phyloP scores from a whole-genome alignment of 345 rosid genomes.

The Gossypium raimondii region DNA sequence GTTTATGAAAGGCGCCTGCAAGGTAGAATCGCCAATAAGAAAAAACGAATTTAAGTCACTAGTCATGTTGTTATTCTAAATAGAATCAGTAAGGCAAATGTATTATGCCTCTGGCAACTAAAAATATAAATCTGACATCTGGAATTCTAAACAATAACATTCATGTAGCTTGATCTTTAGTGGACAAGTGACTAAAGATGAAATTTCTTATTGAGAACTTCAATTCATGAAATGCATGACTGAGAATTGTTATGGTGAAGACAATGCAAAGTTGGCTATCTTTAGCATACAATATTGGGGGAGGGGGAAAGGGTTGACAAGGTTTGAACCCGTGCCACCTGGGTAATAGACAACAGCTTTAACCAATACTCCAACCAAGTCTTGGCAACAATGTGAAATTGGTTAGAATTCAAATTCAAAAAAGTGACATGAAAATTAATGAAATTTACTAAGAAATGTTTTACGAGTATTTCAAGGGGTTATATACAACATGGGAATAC shows the following conservation, averaged over 20 bases:
- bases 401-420: not conserved
- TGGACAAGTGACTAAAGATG: not conserved
- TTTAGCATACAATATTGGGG: no score
- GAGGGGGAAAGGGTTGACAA: no score
- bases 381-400: no score
- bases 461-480: not conserved
- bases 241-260: not conserved
- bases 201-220: not conserved
- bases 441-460: not conserved
- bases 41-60: not conserved
- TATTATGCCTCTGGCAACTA: not conserved
- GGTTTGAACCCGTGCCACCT: no score
- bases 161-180: not conserved
- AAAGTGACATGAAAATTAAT: not conserved
- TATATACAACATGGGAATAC: not conserved
- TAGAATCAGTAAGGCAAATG: not conserved
- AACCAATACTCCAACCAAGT: no score
- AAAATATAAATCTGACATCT: not conserved
- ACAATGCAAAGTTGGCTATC: not conserved
- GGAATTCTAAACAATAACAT: not conserved
- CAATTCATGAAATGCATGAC: not conserved
- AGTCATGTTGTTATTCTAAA: not conserved
- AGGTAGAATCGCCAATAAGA: not conserved
- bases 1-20: slow-evolving; percentile 80
- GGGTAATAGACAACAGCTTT: no score